Evolutionary conservation across 805 yeast genomes (phyloP), one percentile per base, ranked within the genome.

Genomic region (Metschnikowia koreensis): DNA sequence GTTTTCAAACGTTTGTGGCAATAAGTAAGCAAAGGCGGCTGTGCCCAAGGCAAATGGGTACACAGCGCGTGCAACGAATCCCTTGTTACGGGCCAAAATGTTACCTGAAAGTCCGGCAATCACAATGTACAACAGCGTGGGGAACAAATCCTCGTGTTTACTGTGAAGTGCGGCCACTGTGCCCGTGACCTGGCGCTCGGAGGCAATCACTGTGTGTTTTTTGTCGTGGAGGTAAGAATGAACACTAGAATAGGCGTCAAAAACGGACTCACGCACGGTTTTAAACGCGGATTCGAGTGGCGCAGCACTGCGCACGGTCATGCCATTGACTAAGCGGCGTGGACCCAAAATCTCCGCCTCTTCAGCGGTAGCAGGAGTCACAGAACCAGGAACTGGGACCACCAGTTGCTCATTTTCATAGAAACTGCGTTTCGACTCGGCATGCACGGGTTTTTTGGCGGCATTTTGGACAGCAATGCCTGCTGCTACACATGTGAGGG

Each of bases 71-170:
- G 86, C 62, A 2, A 84, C 47, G 22, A 84, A 57, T 51, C 82
- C 82, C 52, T 87, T 76, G 60, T 84, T 82, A 61, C 96, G 86
- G 1, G 94, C 81, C 46, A 84, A 60, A 47, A 89, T 84, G 43
- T 86, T 79, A 38, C 96, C 96, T 7, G 89, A 71, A 49, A 90
- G 74, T 2, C 82, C 77, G 12, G 89, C 91, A 29, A 89, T 80
- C 9, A 82, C 64, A 38, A 90, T 75, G 65, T 88, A 90, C 31
- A 88, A 67, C 3, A 83, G 69, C 56, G 86, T 86, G 12, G 96
- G 94, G 46, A 87, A 74, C 46, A 89, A 68, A 45, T 82, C 87
- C 70, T 90, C 96, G 40, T 76, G 68, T 59, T 73, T 81, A 54
- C 80, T 75, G 65, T 85, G 90, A 58, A 90, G 75, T 13, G 75